Conservation (phyloP, 495 filamentous ascomycete species). For the Daldinia childiae region DNA sequence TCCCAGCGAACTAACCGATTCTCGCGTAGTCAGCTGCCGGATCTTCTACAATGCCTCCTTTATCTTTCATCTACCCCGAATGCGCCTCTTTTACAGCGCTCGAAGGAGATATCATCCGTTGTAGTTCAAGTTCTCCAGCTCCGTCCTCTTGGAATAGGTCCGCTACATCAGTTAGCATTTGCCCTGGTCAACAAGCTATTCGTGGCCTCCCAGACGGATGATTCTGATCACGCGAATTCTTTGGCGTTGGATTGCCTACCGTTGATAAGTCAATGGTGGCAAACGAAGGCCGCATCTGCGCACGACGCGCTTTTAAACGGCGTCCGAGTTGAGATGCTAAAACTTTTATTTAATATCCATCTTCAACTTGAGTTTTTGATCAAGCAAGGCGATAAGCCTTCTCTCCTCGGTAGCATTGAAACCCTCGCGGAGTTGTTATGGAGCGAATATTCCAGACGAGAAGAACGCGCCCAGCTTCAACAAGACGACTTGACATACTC, state of each 20-base stretch:
- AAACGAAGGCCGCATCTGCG: conserved; percentile 66
- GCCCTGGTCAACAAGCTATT: conserved; percentile 78
- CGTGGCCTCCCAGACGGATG: conserved; percentile 70
- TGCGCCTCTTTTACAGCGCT: conserved; percentile 71
- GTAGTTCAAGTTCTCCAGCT: conserved; percentile 70
- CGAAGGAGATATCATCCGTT: conserved; percentile 64
- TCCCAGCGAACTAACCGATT: conserved; percentile 28
- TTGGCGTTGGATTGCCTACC: conserved; percentile 71
- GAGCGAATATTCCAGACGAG: conserved; percentile 75
- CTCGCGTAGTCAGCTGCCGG: conserved; percentile 48
- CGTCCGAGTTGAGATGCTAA: conserved; percentile 68
- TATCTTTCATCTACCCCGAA: conserved; percentile 73
- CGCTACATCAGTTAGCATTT: conserved; percentile 75
- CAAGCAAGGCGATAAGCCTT: conserved; percentile 40
- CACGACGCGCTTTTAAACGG: conserved; percentile 76
- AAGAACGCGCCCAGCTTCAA: conserved; percentile 76
- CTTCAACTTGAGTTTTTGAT: conserved; percentile 62
- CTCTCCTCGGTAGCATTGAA: conserved; percentile 53
- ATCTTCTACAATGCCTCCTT: conserved; percentile 73
- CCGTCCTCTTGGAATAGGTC: conserved; percentile 64
- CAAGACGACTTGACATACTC: conserved; percentile 75
- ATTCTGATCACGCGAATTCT: conserved; percentile 67
- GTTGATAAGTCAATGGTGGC: conserved; percentile 77
- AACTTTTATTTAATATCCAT: conserved; percentile 73
- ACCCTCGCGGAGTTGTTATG: conserved; percentile 69